Percentiles rank a stretch among this genome's conserved stretches.
Conservation (phyloP, 2,329 filamentous ascomycete genomes). For the Bimuria novae-zelandiae region DNA sequence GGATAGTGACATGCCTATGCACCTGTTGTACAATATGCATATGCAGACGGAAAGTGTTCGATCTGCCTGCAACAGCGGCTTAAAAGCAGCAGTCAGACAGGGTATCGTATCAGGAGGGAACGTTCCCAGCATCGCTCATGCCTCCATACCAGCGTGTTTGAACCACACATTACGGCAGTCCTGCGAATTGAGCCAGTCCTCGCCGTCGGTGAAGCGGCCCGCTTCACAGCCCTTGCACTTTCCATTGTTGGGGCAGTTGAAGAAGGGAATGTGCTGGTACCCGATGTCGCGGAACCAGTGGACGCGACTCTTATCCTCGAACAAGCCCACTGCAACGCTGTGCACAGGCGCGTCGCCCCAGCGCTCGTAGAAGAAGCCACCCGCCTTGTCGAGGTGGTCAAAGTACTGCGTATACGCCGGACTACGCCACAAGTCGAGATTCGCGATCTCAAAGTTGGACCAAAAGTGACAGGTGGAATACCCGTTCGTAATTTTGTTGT, state of each 20-base stretch:
- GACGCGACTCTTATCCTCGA: constrained; percentile 87
- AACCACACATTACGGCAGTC: constrained; percentile 98
- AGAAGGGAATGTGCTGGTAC: constrained; percentile 97
- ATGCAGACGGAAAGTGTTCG: not conserved
- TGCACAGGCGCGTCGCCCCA: constrained; percentile 99
- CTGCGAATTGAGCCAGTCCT: constrained; percentile 81
- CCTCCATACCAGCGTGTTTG: constrained; percentile 87
- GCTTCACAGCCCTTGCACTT: constrained; percentile 90
- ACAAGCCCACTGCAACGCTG: constrained; percentile 87
- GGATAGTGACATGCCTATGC: not conserved
- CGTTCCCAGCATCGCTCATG: constrained; percentile 43
- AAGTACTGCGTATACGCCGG: constrained; percentile 95
- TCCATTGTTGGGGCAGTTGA: constrained; percentile 96
- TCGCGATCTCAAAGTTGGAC: constrained; percentile 97
- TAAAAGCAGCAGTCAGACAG: too few relatives aligned
- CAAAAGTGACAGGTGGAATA: constrained; percentile 99
- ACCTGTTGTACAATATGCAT: not conserved
- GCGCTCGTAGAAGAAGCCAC: constrained; percentile 97
- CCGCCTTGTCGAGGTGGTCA: constrained; percentile 87
- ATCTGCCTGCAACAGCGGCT: not conserved
- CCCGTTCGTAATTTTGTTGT: constrained; percentile 81
- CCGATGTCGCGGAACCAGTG: constrained; percentile 99
- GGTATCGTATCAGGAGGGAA: too few relatives aligned
- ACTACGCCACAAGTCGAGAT: constrained; percentile 90
- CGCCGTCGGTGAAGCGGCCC: constrained; percentile 87